A percentile compares a stretch with the other conserved stretches of the same genome.
Conservation (phyloP, 805 yeast species). For the Helenozyma baotianmanensis region DNA sequence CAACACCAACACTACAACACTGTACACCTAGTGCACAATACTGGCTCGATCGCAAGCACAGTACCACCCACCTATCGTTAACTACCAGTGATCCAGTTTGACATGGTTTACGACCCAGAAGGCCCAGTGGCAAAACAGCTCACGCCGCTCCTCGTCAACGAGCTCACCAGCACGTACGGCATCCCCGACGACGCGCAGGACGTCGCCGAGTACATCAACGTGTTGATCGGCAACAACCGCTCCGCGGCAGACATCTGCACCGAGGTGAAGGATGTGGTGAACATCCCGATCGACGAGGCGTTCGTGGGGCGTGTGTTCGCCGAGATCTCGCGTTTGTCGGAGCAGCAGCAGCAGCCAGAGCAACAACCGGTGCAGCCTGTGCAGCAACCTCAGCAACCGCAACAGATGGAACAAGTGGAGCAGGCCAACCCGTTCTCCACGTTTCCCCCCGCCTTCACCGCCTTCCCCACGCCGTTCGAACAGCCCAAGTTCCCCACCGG, state of each 20-base stretch:
- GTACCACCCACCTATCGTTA: not conserved
- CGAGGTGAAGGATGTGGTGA: constrained; percentile 60
- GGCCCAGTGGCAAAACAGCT: constrained; percentile 35
- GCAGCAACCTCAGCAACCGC: constrained; percentile 9
- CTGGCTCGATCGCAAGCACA: not conserved
- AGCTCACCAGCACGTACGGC: constrained; percentile 30
- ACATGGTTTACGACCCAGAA: constrained; percentile 35
- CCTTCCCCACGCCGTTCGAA: not conserved
- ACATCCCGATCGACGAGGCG: constrained; percentile 51
- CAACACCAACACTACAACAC: not conserved
- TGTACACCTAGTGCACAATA: not conserved
- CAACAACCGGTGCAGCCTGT: constrained; percentile 2
- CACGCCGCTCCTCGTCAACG: constrained; percentile 30
- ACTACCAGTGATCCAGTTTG: no score
- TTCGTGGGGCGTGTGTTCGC: constrained; percentile 55
- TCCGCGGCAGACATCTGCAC: constrained; percentile 53
- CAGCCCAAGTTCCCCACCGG: not conserved
- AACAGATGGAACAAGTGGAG: constrained; percentile 1
- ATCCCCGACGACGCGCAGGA: constrained; percentile 36
- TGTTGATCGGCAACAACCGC: constrained; percentile 65
- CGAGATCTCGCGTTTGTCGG: constrained; percentile 39
- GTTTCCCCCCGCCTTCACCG: not conserved
- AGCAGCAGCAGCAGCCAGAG: constrained; percentile 6
- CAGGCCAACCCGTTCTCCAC: constrained; percentile 5
- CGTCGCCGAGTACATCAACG: constrained; percentile 64